A percentile compares a stretch with the other conserved stretches of the same genome.
phyloP scores from a whole-genome alignment of 2,329 filamentous ascomycete species.

The Nemania sp. region DNA sequence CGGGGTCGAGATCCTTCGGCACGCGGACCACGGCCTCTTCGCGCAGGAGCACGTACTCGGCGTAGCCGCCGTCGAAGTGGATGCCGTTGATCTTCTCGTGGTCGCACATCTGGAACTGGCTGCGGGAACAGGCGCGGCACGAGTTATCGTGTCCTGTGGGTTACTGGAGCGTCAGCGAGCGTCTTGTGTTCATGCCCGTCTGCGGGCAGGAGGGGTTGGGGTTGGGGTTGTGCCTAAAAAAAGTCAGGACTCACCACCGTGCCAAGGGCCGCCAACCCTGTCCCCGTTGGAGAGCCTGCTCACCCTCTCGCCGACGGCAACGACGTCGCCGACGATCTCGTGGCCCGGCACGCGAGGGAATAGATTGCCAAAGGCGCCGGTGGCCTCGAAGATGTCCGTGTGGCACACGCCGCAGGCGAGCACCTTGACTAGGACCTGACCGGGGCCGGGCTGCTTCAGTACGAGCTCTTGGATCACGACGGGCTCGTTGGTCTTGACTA shows the following conservation, averaged over 20 bases:
- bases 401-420: conserved; percentile 75
- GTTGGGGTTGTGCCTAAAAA: too few species aligned
- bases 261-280: conserved; percentile 70
- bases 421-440: conserved; percentile 71
- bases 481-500: conserved; percentile 56
- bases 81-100: conserved; percentile 68
- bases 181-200: not conserved
- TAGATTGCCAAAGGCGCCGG: conserved; percentile 56
- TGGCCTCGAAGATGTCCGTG: conserved; percentile 57
- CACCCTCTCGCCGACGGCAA: conserved; percentile 61
- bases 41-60: conserved; percentile 65
- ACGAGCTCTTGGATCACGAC: conserved; percentile 63
- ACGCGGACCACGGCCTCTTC: conserved; percentile 64
- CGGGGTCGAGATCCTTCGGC: conserved; percentile 56
- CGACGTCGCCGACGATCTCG: conserved; percentile 71
- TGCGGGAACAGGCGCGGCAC: conserved; percentile 67
- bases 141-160: conserved; percentile 59
- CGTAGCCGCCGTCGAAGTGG: conserved; percentile 68
- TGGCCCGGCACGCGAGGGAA: conserved; percentile 71
- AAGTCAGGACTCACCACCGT: conserved; percentile 55
- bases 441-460: conserved; percentile 58
- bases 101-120: conserved; percentile 71
- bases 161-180: not conserved
- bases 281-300: conserved; percentile 66
- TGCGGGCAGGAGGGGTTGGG: not conserved